Percentiles rank a stretch among this genome's conserved stretches.
Conservation (phyloP, 805 yeast genomes). For the Lipomyces lipofer region DNA sequence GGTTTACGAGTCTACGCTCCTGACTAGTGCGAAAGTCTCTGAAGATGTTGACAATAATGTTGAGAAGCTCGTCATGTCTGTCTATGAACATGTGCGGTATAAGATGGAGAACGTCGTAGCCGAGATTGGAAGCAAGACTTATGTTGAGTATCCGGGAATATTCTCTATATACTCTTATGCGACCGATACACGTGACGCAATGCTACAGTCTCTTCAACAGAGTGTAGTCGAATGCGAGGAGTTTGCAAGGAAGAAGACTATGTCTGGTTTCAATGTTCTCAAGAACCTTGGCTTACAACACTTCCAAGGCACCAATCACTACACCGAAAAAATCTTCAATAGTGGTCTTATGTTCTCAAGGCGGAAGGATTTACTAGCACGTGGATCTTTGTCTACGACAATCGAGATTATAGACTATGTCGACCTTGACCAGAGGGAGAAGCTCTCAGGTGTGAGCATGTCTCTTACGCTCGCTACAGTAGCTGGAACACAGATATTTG, state of each 20-base stretch:
- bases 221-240: constrained; percentile 67
- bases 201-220: constrained; percentile 64
- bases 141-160: constrained; percentile 61
- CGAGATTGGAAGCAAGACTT: constrained; percentile 52
- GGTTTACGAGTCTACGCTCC: constrained; percentile 54
- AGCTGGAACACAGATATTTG: constrained; percentile 25
- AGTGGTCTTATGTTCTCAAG: constrained; percentile 82
- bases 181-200: constrained; percentile 61
- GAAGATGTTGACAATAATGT: constrained; percentile 62
- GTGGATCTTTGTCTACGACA: constrained; percentile 42
- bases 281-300: constrained; percentile 60
- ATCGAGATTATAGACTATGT: constrained; percentile 72
- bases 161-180: constrained; percentile 71
- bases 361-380: constrained; percentile 58
- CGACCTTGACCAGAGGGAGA: constrained; percentile 45
- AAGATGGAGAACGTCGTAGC: constrained; percentile 55
- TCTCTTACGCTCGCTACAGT: constrained; percentile 30
- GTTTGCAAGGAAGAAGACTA: constrained; percentile 63
- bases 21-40: constrained; percentile 54
- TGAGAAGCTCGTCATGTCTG: constrained; percentile 58
- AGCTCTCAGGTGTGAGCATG: constrained; percentile 28
- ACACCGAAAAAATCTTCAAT: constrained; percentile 62
- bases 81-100: constrained; percentile 61
- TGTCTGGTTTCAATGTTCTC: constrained; percentile 60
- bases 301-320: constrained; percentile 55